Evolutionary conservation across 345 rosid genomes (phyloP).

Genomic region (Hevea brasiliensis): DNA sequence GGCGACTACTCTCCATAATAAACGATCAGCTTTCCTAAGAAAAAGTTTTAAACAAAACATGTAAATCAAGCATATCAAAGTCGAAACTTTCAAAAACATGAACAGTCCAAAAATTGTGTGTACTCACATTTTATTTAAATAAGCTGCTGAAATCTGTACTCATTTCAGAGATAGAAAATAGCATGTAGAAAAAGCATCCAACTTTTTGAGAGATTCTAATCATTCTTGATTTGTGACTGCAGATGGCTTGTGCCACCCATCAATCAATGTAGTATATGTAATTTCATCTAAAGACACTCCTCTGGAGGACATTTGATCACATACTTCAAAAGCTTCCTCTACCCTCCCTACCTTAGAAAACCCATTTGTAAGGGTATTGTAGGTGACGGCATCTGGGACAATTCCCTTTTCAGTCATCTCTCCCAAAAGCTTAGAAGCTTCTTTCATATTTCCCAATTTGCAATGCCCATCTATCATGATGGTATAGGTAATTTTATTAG

Average conservation of each 20-base stretch:
- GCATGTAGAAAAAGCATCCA: not conserved
- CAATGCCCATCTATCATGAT: slow-evolving; percentile 45
- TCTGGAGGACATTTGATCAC: slow-evolving; percentile 36
- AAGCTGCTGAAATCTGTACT: not conserved
- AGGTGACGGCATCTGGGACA: slow-evolving; percentile 60
- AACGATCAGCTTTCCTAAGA: slow-evolving; percentile 1
- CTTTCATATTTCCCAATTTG: slow-evolving; percentile 49
- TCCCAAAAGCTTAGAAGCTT: slow-evolving; percentile 58
- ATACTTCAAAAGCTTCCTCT: slow-evolving; percentile 52
- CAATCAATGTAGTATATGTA: slow-evolving; percentile 58
- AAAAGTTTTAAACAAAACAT: not conserved
- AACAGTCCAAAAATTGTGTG: not conserved
- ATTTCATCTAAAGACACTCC: slow-evolving; percentile 52
- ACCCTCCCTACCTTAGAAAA: slow-evolving; percentile 59
- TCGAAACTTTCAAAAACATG: slow-evolving; percentile 7
- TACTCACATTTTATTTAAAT: slow-evolving; percentile 2
- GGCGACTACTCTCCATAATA: not conserved
- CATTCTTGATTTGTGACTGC: slow-evolving; percentile 31
- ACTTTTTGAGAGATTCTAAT: slow-evolving; percentile 17
- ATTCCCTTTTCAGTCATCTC: slow-evolving; percentile 63
- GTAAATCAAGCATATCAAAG: slow-evolving; percentile 1
- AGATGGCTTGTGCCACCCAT: slow-evolving; percentile 43
- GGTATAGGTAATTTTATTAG: slow-evolving; percentile 79
- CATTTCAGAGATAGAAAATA: not conserved
- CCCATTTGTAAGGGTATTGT: slow-evolving; percentile 56